Evolutionary conservation across 2,329 filamentous ascomycete species (phyloP).

Genomic region (Corniculantispora saksenae): DNA sequence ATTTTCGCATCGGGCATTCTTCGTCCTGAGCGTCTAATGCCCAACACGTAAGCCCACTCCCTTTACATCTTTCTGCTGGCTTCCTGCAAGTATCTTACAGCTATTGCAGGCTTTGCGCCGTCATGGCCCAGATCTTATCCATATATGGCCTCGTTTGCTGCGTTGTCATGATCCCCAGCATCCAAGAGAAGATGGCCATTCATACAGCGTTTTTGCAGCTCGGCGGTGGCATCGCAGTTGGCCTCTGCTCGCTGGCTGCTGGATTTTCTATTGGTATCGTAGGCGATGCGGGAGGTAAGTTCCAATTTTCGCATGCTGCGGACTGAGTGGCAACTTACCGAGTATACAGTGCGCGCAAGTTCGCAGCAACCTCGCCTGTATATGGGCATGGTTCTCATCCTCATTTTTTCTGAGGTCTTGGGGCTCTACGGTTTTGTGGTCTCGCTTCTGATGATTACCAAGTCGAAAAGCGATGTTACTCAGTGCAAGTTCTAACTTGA

Average conservation of each 20-base stretch:
- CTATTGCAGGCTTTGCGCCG: constrained; percentile 38
- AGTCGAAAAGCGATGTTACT: constrained; percentile 40
- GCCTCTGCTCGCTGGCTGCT: constrained; percentile 46
- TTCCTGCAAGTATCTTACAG: neutral
- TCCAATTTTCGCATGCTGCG: neutral
- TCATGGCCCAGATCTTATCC: constrained; percentile 51
- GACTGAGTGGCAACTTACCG: neutral
- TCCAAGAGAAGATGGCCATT: constrained; percentile 44
- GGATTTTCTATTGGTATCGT: constrained; percentile 50
- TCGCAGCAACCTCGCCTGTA: constrained; percentile 50
- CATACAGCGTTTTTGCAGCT: constrained; percentile 46
- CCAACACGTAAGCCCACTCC: constrained; percentile 37
- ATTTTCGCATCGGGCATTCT: constrained; percentile 47
- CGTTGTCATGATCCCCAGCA: constrained; percentile 45
- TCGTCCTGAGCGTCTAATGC: constrained; percentile 46
- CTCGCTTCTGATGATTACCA: constrained; percentile 50
- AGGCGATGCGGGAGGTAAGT: constrained; percentile 46
- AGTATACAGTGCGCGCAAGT: constrained; percentile 42
- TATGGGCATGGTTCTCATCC: constrained; percentile 48
- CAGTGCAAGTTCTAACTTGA: constrained; percentile 30
- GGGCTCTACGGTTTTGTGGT: constrained; percentile 50
- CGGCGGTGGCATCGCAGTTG: constrained; percentile 45
- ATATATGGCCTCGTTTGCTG: constrained; percentile 48
- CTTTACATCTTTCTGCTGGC: neutral
- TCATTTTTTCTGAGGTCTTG: constrained; percentile 50